phyloP scores from a whole-genome alignment of 306 rosid genomes.

The Ormosia emarginata region DNA sequence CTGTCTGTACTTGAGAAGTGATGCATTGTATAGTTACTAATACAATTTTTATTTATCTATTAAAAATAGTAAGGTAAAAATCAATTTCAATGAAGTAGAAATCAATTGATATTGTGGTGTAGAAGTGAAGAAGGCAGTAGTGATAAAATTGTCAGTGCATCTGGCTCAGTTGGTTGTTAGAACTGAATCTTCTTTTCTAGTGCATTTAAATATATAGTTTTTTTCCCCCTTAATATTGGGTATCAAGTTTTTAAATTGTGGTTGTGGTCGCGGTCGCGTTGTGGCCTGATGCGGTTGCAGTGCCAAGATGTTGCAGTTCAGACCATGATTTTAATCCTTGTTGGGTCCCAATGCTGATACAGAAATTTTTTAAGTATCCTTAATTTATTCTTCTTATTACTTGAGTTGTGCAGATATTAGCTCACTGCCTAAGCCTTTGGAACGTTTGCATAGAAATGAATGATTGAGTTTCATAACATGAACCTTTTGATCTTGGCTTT shows the following conservation, averaged over 20 bases:
- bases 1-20: background rate
- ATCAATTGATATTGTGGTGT: background rate
- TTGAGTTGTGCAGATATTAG: background rate
- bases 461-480: background rate
- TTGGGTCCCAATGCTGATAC: background rate
- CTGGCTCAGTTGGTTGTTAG: background rate
- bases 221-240: background rate
- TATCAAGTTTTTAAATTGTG: background rate
- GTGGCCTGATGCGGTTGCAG: background rate
- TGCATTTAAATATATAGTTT: background rate
- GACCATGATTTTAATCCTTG: background rate
- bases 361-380: background rate
- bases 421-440: background rate
- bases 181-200: background rate
- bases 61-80: background rate
- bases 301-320: background rate
- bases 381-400: background rate
- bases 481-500: background rate
- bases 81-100: background rate
- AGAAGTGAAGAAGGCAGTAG: background rate
- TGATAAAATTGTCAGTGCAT: slow-evolving; percentile 1
- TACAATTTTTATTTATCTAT: background rate
- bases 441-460: slow-evolving; percentile 1
- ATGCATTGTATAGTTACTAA: background rate
- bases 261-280: background rate